Conservation (phyloP, 2,329 filamentous ascomycete genomes). For the Ceratocystis lukuohia region DNA sequence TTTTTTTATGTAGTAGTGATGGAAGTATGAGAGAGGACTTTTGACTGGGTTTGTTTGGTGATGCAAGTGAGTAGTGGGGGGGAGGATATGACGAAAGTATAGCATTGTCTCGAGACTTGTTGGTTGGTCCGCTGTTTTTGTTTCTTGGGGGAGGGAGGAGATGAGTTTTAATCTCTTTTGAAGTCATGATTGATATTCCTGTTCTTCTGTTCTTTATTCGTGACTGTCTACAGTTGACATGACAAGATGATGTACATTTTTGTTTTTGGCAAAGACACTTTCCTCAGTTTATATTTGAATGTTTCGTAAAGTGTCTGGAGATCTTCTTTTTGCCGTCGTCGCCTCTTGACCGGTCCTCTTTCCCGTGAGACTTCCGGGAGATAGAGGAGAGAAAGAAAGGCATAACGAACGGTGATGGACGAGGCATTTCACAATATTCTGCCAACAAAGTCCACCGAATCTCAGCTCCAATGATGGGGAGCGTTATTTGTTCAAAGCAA, state of each 20-base stretch:
- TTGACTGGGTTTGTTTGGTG: neutral
- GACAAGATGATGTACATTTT: neutral
- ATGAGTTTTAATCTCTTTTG: neutral
- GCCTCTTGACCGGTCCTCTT: neutral
- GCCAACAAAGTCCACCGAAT: conserved; percentile 27
- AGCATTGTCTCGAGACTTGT: neutral
- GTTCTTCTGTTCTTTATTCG: too few species aligned
- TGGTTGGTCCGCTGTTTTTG: neutral
- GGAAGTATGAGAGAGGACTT: too few species aligned
- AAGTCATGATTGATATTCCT: neutral
- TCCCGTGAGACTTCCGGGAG: neutral
- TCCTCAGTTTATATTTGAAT: conserved; percentile 5
- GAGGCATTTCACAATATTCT: conserved; percentile 54
- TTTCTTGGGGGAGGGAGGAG: neutral
- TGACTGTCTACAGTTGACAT: too few species aligned
- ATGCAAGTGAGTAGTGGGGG: neutral
- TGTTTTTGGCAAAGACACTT: neutral
- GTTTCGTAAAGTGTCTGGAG: neutral
- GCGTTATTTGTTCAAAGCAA: neutral
- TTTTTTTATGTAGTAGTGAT: neutral
- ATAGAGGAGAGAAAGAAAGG: neutral
- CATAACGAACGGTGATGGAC: neutral
- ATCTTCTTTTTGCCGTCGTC: neutral
- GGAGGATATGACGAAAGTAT: neutral
- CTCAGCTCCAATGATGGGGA: conserved; percentile 22